Percentiles rank a stretch among this genome's conserved stretches.
Conservation (phyloP, 495 filamentous ascomycete genomes). For the Elasticomyces elasticus region DNA sequence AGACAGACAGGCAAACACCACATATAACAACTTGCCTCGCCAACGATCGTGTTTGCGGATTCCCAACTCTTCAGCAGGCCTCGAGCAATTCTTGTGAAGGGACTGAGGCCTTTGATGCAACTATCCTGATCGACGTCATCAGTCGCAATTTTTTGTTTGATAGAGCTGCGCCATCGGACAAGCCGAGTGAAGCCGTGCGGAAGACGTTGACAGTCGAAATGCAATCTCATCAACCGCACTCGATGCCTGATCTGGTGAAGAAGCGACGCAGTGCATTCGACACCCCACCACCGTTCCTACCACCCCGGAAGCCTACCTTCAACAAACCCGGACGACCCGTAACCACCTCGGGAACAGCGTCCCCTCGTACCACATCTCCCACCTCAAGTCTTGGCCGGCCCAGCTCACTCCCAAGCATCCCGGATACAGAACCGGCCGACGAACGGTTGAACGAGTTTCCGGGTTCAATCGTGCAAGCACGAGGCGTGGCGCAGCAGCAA, state of each 20-base stretch:
- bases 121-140: background rate
- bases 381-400: background rate
- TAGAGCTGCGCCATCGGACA: background rate
- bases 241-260: constrained; percentile 5
- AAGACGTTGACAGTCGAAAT: background rate
- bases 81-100: background rate
- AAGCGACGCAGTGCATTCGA: background rate
- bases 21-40: background rate
- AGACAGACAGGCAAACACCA: background rate
- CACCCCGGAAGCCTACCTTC: background rate
- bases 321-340: background rate
- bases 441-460: background rate
- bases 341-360: background rate
- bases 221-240: background rate
- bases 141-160: background rate
- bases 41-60: background rate
- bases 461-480: background rate
- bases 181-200: background rate
- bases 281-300: constrained; percentile 8
- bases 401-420: constrained; percentile 2
- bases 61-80: background rate
- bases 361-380: background rate
- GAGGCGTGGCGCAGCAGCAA: background rate
- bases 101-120: too few relatives aligned
- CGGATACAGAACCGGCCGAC: background rate